These are phyloP conservation scores for Xerocomus brunneocitrinus DNA, from an alignment of 768 basidiomycete genomes.

Conservation along the genomic window DNA sequence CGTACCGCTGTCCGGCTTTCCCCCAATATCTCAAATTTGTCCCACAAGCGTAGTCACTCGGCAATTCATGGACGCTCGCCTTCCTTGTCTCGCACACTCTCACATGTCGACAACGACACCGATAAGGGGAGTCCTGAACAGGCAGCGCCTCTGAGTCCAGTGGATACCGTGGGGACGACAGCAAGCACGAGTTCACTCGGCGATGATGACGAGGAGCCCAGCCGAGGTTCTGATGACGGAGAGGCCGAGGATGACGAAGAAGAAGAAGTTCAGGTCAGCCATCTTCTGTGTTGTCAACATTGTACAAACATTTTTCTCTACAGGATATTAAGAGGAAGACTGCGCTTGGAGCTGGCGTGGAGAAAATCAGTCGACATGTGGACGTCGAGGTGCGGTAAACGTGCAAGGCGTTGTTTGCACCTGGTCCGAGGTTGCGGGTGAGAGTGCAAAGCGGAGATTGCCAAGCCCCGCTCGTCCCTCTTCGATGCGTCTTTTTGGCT, in stretches of 20 bases:
- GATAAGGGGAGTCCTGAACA: slow-evolving; percentile 1
- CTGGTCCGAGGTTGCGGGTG: neutral
- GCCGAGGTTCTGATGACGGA: slow-evolving; percentile 8
- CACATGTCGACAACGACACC: slow-evolving; percentile 5
- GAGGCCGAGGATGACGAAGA: slow-evolving; percentile 18
- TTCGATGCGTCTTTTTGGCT: slow-evolving; percentile 3
- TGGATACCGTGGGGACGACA: slow-evolving; percentile 8
- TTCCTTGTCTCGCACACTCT: slow-evolving; percentile 2
- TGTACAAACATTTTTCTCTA: slow-evolving; percentile 5
- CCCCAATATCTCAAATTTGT: slow-evolving; percentile 8
- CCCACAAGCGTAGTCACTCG: slow-evolving; percentile 6
- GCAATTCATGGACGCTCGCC: neutral
- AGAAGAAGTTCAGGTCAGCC: slow-evolving; percentile 20
- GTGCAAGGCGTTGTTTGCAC: neutral
- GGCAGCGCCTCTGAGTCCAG: slow-evolving; percentile 3
- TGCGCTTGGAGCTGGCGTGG: slow-evolving; percentile 32
- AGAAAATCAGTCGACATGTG: slow-evolving; percentile 35
- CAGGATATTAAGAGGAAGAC: slow-evolving; percentile 30
- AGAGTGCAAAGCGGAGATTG: slow-evolving; percentile 6
- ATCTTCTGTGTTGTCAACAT: neutral
- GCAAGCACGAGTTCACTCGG: slow-evolving; percentile 7
- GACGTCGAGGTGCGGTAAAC: slow-evolving; percentile 17
- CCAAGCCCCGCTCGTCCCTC: slow-evolving; percentile 6
- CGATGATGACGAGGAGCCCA: slow-evolving; percentile 11
- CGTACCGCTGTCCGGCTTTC: slow-evolving; percentile 25